These are phyloP conservation scores for Draba incana DNA, from an alignment of 345 rosid genomes.

Conservation along the genomic window DNA sequence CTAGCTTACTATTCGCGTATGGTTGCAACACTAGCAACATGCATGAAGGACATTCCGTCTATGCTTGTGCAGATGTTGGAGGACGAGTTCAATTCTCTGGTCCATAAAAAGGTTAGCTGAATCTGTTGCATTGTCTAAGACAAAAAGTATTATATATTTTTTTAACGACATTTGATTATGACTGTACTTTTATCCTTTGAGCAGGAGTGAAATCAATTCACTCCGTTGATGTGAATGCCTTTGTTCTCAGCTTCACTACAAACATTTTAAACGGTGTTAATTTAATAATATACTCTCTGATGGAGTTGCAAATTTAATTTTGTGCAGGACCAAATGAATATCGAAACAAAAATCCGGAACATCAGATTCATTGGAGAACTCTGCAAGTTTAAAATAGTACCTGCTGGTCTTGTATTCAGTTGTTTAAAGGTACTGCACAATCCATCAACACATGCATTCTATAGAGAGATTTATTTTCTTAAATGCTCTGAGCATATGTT, in stretches of 20 bases:
- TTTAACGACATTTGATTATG: slow-evolving; percentile 2
- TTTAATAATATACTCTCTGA: slow-evolving; percentile 18
- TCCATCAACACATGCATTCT: slow-evolving; percentile 21
- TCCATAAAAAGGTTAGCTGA: slow-evolving; percentile 80
- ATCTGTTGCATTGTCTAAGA: neutral
- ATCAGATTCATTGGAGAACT: slow-evolving; percentile 98
- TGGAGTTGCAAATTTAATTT: slow-evolving; percentile 32
- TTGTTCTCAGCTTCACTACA: slow-evolving; percentile 15
- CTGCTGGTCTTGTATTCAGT: slow-evolving; percentile 80
- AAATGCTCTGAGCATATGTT: slow-evolving; percentile 19
- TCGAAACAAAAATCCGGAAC: slow-evolving; percentile 96
- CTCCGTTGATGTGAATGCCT: slow-evolving; percentile 15
- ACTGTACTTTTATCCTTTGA: slow-evolving; percentile 27
- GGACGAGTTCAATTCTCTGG: slow-evolving; percentile 95
- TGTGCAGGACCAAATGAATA: slow-evolving; percentile 98
- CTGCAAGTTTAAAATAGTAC: slow-evolving; percentile 90
- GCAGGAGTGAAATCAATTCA: slow-evolving; percentile 17
- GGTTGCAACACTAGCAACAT: slow-evolving; percentile 93
- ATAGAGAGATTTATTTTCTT: slow-evolving; percentile 21
- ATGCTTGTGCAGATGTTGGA: slow-evolving; percentile 94
- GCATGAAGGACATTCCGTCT: slow-evolving; percentile 92
- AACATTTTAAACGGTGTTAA: slow-evolving; percentile 6
- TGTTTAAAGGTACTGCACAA: slow-evolving; percentile 80
- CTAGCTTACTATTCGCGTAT: slow-evolving; percentile 93
- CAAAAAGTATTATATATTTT: slow-evolving; percentile 8